Evolutionary conservation across 208 protist genomes (phyloP).

Genomic region (Blastocrithidia nonstop): DNA sequence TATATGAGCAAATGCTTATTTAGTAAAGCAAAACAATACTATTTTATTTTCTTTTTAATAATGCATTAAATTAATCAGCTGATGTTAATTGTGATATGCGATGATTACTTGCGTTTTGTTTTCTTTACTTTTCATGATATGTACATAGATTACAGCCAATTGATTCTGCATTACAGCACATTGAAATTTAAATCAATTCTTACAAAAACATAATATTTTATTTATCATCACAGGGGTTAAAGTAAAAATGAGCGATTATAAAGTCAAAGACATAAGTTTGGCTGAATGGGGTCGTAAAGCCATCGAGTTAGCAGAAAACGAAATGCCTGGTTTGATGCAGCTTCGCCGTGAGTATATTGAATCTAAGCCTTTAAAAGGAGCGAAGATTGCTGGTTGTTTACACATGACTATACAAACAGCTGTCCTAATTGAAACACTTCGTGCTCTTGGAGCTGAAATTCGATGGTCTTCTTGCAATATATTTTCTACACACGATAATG

Average conservation of each 20-base stretch:
- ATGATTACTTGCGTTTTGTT: neutral
- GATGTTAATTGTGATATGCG: neutral
- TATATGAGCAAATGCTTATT: too few species aligned
- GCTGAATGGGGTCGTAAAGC: slow-evolving; percentile 96
- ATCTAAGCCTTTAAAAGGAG: slow-evolving; percentile 91
- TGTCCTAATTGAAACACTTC: slow-evolving; percentile 99
- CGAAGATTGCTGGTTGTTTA: slow-evolving; percentile 96
- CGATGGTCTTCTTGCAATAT: slow-evolving; percentile 98
- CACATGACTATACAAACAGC: slow-evolving; percentile 99
- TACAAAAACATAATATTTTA: neutral
- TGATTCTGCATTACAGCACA: neutral
- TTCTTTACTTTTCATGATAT: neutral
- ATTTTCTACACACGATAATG: slow-evolving; percentile 97
- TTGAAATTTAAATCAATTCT: neutral
- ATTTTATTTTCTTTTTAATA: neutral
- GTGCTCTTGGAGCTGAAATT: slow-evolving; percentile 94
- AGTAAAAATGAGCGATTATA: slow-evolving; percentile 80
- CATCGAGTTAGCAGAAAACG: slow-evolving; percentile 96
- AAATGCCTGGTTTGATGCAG: slow-evolving; percentile 99
- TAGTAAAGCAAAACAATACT: too few species aligned
- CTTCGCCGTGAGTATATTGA: slow-evolving; percentile 81
- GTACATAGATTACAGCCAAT: neutral
- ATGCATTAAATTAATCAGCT: neutral
- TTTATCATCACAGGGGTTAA: neutral
- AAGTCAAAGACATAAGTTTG: slow-evolving; percentile 94